These are phyloP conservation scores for Vickermania spadyakhi DNA, from an alignment of 208 protist species.

Conservation along the genomic window DNA sequence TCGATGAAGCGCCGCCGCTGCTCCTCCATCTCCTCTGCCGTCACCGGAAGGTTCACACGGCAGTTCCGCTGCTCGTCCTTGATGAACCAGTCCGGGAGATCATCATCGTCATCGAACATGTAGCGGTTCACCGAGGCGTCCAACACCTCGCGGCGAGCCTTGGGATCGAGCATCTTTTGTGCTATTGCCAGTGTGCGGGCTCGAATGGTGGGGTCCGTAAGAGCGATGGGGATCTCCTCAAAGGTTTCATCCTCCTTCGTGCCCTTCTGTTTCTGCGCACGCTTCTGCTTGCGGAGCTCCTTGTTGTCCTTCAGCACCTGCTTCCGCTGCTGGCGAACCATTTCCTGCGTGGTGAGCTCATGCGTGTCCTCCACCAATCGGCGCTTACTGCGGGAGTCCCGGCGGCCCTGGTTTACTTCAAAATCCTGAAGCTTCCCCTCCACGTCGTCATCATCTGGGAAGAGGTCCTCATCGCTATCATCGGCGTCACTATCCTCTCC, in stretches of 20 bases:
- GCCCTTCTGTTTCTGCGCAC: conserved; percentile 35
- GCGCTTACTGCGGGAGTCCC: conserved; percentile 67
- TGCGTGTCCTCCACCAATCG: conserved; percentile 51
- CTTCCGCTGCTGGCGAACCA: conserved; percentile 76
- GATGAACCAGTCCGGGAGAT: conserved; percentile 89
- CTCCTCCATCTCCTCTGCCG: conserved; percentile 87
- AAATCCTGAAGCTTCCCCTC: conserved; percentile 33
- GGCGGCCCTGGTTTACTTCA: conserved; percentile 51
- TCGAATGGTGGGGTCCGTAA: conserved; percentile 78
- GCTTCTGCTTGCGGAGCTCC: conserved; percentile 55
- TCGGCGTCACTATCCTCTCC: conserved; percentile 25
- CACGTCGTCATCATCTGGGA: conserved; percentile 29
- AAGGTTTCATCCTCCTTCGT: conserved; percentile 66
- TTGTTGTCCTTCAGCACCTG: conserved; percentile 73
- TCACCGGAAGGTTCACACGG: conserved; percentile 74
- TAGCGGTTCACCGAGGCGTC: conserved; percentile 84
- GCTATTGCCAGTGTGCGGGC: conserved; percentile 84
- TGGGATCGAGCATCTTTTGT: conserved; percentile 78
- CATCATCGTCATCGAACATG: conserved; percentile 85
- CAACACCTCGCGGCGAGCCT: conserved; percentile 74
- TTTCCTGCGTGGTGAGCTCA: conserved; percentile 74
- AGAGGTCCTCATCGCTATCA: conserved; percentile 11
- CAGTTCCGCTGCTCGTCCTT: conserved; percentile 89
- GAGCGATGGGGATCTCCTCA: conserved; percentile 79
- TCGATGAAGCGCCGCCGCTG: conserved; percentile 86